Evolutionary conservation across 2,329 filamentous ascomycete species (phyloP).

Genomic region (Aspergillus hortae): DNA sequence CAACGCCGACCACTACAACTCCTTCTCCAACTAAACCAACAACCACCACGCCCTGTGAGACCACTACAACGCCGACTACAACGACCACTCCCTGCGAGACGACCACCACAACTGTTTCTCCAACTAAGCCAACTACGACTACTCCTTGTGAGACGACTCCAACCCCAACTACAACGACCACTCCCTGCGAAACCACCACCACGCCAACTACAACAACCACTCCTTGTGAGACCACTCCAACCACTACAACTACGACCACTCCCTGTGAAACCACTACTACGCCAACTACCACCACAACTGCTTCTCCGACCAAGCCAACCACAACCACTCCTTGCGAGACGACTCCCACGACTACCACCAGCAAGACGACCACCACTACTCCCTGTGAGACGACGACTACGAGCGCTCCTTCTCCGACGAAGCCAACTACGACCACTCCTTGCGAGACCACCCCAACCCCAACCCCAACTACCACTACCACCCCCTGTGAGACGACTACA

Average conservation of each 20-base stretch:
- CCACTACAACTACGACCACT: not conserved
- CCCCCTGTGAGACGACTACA: not conserved
- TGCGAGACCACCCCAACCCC: not conserved
- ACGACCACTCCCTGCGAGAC: too few species aligned
- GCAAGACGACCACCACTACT: not conserved
- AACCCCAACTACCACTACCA: not conserved
- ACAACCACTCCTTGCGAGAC: not conserved
- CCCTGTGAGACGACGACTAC: not conserved
- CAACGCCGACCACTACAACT: too few species aligned
- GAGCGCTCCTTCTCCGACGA: not conserved
- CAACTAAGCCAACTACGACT: too few species aligned
- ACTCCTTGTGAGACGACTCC: too few species aligned
- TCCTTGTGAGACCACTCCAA: too few species aligned
- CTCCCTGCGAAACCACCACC: too few species aligned
- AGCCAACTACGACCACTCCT: not conserved
- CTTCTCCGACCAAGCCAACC: not conserved
- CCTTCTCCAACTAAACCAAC: too few species aligned
- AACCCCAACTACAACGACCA: too few species aligned
- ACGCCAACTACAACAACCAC: too few species aligned
- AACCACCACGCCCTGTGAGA: too few species aligned
- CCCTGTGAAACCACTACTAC: not conserved
- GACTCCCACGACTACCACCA: not conserved
- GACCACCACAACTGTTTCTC: too few species aligned
- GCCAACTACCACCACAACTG: not conserved
- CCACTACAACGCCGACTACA: too few species aligned